Percentiles rank a stretch among this genome's conserved stretches.
These are phyloP conservation scores for Diaporthe batatas DNA, from an alignment of 2,329 filamentous ascomycete genomes.

Conservation along the genomic window DNA sequence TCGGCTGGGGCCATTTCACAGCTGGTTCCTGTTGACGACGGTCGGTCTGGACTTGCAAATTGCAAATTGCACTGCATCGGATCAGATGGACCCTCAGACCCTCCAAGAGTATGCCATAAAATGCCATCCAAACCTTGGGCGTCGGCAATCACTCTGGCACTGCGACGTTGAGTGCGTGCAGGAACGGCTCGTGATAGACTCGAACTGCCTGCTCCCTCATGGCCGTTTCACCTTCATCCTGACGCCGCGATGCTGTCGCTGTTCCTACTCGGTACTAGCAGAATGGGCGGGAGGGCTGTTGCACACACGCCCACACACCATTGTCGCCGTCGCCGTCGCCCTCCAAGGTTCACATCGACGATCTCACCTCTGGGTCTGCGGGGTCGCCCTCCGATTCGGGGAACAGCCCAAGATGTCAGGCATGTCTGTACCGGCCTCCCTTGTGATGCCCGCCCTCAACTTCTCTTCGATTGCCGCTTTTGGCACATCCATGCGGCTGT, in stretches of 20 bases:
- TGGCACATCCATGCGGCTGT: constrained; percentile 29
- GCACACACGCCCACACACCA: not conserved
- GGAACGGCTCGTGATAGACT: not conserved
- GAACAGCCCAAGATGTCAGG: not conserved
- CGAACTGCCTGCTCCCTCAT: not conserved
- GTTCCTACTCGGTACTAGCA: not conserved
- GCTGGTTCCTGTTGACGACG: too few relatives aligned
- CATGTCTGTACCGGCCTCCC: not conserved
- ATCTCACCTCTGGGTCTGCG: constrained; percentile 13
- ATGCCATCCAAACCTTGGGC: not conserved
- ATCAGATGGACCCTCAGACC: too few relatives aligned
- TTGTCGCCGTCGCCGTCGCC: too few relatives aligned
- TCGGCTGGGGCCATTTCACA: constrained; percentile 13
- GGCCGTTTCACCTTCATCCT: constrained; percentile 26
- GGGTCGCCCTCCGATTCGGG: constrained; percentile 22
- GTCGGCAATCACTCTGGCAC: not conserved
- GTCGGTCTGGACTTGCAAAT: too few relatives aligned
- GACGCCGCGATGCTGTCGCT: not conserved
- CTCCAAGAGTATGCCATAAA: too few relatives aligned
- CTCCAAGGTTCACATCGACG: constrained; percentile 25
- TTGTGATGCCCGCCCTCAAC: not conserved
- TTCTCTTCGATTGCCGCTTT: constrained; percentile 25
- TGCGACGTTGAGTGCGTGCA: too few relatives aligned
- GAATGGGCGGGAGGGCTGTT: too few relatives aligned
- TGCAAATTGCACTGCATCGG: too few relatives aligned